phyloP scores from a whole-genome alignment of 2,329 filamentous ascomycete species.

The Apiospora kogelbergensis region DNA sequence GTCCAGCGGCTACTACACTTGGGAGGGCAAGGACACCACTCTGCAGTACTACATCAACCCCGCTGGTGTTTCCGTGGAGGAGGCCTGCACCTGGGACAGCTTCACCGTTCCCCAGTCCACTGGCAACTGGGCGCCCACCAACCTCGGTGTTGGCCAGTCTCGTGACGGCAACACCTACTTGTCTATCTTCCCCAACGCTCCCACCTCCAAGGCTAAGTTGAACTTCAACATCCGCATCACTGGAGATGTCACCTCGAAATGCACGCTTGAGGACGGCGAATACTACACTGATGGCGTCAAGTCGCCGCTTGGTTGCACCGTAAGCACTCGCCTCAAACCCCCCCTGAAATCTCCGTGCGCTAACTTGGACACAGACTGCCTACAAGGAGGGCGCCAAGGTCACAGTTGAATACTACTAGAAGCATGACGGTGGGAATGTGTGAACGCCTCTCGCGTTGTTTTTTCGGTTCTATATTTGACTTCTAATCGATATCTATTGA shows the following conservation, averaged over 20 bases:
- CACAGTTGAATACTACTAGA: constrained; percentile 43
- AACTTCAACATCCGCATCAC: constrained; percentile 77
- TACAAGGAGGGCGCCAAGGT: constrained; percentile 37
- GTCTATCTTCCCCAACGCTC: constrained; percentile 81
- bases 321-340: constrained; percentile 49
- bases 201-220: constrained; percentile 68
- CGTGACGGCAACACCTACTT: constrained; percentile 68
- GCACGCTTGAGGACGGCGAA: constrained; percentile 54
- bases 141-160: constrained; percentile 77
- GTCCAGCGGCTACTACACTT: constrained; percentile 71
- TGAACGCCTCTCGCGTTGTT: constrained; percentile 16
- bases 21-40: constrained; percentile 73
- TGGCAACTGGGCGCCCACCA: constrained; percentile 86
- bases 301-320: constrained; percentile 68
- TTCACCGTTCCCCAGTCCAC: constrained; percentile 48
- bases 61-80: constrained; percentile 61
- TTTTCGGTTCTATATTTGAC: constrained; percentile 29
- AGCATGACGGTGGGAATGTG: not conserved
- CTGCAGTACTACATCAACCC: constrained; percentile 96
- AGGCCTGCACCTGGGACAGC: constrained; percentile 76
- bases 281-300: not conserved
- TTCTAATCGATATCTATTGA: constrained; percentile 34
- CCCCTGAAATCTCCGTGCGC: not conserved
- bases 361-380: not conserved
- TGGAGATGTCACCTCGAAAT: constrained; percentile 60